Base-by-base conservation (phyloP, 2,329 filamentous ascomycete genomes). In the Lachnum nothofagi region DNA sequence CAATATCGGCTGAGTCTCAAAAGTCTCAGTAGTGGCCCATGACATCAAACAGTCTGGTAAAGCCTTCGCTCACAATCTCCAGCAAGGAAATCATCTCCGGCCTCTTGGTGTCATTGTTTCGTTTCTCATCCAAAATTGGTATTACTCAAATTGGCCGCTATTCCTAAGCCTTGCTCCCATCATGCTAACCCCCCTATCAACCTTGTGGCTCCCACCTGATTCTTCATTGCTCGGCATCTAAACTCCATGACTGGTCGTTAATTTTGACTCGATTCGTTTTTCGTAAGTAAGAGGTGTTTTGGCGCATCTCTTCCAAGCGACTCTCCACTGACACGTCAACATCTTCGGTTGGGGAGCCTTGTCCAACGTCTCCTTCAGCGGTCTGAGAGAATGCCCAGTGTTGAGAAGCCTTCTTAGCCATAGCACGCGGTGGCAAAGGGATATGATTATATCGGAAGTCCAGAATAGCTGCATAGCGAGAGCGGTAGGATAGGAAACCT, bases 391-490 rank as follows among this genome's bases (percentile, higher is more conserved):
- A 10, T 14, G 22, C 25, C n/a, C 16, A 6, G 22, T 17, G 10
- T 8, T 10, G 20, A 25, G n/a, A 27, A 6, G n/a, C 17, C n/a
- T 10, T 16, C 22, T 16, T 16, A 29, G n/a, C 14, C 22, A 40
- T 29, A 17, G 45, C 41, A 27, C 46, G 48, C 5, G 52, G 47
- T 22, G 51, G 45, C 45, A 61, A 54, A n/a, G 59, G 59, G 24
- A 60, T 53, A 34, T 61, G 59, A 62, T 79, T 79, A 65, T 72
- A 82, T 5, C 82, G 71, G 72, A 80, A 86, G 64, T 88, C 80
- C 75, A 82, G 86, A 41, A 85, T 69, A 14, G 77, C 70, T 2
- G 82, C 80, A 56, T 84, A 87, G 8, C 76, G 73, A 77, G 83
- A 83, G 44, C 83, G 73, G 64, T 85, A 87, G 0, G 76, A 66